Percentiles rank a stretch among this genome's conserved stretches.
These are phyloP conservation scores for Ogataea haglerorum DNA, from an alignment of 805 yeast genomes.

Conservation along the genomic window DNA sequence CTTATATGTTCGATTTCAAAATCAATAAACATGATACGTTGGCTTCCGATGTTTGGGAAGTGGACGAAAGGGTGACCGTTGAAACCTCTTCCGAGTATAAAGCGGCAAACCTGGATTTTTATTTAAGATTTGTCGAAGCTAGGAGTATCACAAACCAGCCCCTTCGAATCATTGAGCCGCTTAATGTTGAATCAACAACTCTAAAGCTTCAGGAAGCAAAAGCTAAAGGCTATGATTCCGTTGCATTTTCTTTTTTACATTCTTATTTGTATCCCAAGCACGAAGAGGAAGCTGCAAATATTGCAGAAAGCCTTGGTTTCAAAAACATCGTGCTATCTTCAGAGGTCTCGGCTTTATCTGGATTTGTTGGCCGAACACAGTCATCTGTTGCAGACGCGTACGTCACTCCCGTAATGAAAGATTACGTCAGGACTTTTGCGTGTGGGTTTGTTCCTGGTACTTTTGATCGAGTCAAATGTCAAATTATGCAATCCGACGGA, in stretches of 20 bases:
- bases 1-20: slow-evolving; percentile 77
- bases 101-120: slow-evolving; percentile 40
- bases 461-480: slow-evolving; percentile 50
- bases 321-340: slow-evolving; percentile 62
- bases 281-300: slow-evolving; percentile 51
- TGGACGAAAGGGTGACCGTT: slow-evolving; percentile 85
- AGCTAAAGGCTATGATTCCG: slow-evolving; percentile 55
- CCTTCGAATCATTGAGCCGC: slow-evolving; percentile 50
- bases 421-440: slow-evolving; percentile 57
- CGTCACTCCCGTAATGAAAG: slow-evolving; percentile 69
- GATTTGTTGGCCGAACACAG: slow-evolving; percentile 66
- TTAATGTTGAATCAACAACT: slow-evolving; percentile 42
- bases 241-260: slow-evolving; percentile 70
- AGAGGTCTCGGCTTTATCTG: slow-evolving; percentile 71
- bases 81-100: slow-evolving; percentile 34
- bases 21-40: slow-evolving; percentile 67
- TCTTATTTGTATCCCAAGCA: slow-evolving; percentile 69
- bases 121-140: slow-evolving; percentile 59
- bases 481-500: slow-evolving; percentile 95
- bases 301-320: slow-evolving; percentile 66
- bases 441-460: slow-evolving; percentile 52
- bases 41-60: slow-evolving; percentile 71
- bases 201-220: slow-evolving; percentile 41
- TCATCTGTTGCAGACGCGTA: slow-evolving; percentile 80
- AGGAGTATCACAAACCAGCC: slow-evolving; percentile 65